A percentile compares a stretch with the other conserved stretches of the same genome.
Evolutionary conservation across 441 rosid species (phyloP).

Genomic region (Melastoma candidum): DNA sequence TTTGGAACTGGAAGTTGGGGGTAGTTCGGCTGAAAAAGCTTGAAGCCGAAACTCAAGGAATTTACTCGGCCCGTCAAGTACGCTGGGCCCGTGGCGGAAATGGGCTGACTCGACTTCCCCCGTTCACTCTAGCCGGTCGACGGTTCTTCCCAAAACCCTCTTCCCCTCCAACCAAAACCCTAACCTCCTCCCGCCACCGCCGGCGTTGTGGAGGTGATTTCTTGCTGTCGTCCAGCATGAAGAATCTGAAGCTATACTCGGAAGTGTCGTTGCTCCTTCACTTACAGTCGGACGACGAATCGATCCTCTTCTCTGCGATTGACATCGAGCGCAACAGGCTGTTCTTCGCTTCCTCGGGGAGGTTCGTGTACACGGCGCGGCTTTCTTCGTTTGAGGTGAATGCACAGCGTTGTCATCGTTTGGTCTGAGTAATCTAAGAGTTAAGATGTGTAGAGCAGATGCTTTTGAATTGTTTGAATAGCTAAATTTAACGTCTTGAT

Average conservation of each 20-base stretch:
- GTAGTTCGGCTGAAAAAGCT: too few relatives aligned
- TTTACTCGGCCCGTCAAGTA: too few relatives aligned
- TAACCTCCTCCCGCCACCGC: too few relatives aligned
- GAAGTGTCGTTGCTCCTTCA: conserved; percentile 48
- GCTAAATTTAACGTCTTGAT: not conserved
- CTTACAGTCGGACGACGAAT: conserved; percentile 45
- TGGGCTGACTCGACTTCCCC: too few relatives aligned
- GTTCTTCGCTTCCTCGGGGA: conserved; percentile 67
- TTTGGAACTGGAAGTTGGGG: too few relatives aligned
- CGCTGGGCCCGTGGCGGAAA: too few relatives aligned
- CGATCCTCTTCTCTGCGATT: conserved; percentile 48
- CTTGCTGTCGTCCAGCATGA: conserved; percentile 27
- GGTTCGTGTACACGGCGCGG: conserved; percentile 45
- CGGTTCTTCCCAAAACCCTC: too few relatives aligned
- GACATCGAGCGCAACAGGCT: conserved; percentile 77
- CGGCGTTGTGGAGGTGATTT: too few relatives aligned
- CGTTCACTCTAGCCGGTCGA: too few relatives aligned
- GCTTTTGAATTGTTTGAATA: not conserved
- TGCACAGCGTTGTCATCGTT: not conserved
- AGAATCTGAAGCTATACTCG: conserved; percentile 60
- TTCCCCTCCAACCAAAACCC: too few relatives aligned
- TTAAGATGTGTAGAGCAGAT: not conserved
- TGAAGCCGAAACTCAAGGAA: too few relatives aligned
- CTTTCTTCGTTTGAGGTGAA: conserved; percentile 55
- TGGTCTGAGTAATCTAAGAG: not conserved